Conservation (phyloP, 768 basidiomycete species). For the Cyclocybe cylindracea region DNA sequence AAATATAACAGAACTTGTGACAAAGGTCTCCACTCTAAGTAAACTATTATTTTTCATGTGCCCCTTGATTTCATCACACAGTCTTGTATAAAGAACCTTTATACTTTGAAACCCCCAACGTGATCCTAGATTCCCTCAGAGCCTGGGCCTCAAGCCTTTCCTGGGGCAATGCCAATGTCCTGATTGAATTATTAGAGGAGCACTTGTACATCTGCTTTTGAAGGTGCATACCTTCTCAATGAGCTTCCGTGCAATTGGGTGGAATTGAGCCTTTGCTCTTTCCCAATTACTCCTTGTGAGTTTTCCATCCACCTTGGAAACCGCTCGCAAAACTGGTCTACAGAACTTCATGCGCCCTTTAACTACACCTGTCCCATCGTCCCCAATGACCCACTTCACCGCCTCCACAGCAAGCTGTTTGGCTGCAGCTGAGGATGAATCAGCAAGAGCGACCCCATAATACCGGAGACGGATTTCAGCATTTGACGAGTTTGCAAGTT, state of each 20-base stretch:
- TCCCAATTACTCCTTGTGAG: constrained; percentile 56
- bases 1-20: no score
- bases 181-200: not conserved
- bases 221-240: constrained; percentile 65
- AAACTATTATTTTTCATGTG: no score
- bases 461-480: constrained; percentile 79
- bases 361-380: constrained; percentile 58
- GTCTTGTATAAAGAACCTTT: no score
- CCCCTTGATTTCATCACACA: no score
- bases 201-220: not conserved
- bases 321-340: constrained; percentile 61
- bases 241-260: constrained; percentile 74
- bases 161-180: constrained; percentile 5
- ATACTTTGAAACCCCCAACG: no score
- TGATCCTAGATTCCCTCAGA: no score
- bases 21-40: no score
- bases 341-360: constrained; percentile 90
- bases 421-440: constrained; percentile 49
- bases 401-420: constrained; percentile 52
- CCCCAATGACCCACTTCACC: constrained; percentile 69
- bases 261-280: constrained; percentile 55
- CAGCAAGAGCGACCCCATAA: constrained; percentile 68
- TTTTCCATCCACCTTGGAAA: constrained; percentile 49
- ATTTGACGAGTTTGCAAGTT: constrained; percentile 55
- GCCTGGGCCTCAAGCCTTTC: no score